phyloP scores from a whole-genome alignment of 1,284 basidiomycete species.

The Earliella scabrosa region DNA sequence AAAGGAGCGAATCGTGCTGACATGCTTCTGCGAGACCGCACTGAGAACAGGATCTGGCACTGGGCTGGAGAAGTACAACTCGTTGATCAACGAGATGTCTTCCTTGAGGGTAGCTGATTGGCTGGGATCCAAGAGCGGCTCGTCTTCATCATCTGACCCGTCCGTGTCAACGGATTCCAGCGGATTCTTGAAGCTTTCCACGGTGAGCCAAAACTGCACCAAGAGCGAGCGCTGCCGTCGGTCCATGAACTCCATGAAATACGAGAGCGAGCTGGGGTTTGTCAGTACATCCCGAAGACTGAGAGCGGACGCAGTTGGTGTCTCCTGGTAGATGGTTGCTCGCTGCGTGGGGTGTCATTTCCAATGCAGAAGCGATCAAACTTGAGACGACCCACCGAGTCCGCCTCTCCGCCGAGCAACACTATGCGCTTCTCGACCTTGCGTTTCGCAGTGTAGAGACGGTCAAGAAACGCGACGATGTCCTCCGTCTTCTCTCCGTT shows the following conservation, averaged over 20 bases:
- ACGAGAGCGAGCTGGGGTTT: slow-evolving; percentile 89
- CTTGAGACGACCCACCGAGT: slow-evolving; percentile 47
- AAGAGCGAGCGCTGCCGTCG: slow-evolving; percentile 81
- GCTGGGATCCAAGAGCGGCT: slow-evolving; percentile 62
- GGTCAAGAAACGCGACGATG: slow-evolving; percentile 84
- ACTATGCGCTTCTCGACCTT: slow-evolving; percentile 87
- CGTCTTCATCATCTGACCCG: slow-evolving; percentile 69
- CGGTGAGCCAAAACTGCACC: slow-evolving; percentile 96
- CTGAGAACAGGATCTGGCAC: slow-evolving; percentile 62
- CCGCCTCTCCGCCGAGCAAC: slow-evolving; percentile 73
- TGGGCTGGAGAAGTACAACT: slow-evolving; percentile 79
- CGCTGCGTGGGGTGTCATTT: slow-evolving; percentile 19
- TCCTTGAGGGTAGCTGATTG: slow-evolving; percentile 72
- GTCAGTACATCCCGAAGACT: slow-evolving; percentile 78
- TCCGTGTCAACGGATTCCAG: slow-evolving; percentile 82
- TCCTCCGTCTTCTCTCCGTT: slow-evolving; percentile 83
- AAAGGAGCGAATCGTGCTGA: slow-evolving; percentile 74
- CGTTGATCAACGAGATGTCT: slow-evolving; percentile 86
- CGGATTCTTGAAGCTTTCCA: slow-evolving; percentile 97
- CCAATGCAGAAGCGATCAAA: not conserved
- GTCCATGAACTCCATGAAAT: slow-evolving; percentile 99
- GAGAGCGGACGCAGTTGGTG: slow-evolving; percentile 30
- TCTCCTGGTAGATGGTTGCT: slow-evolving; percentile 33
- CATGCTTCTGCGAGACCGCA: slow-evolving; percentile 70
- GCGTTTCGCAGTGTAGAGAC: slow-evolving; percentile 86